Conservation (phyloP, 768 basidiomycete genomes). For the Pleurotus platypus region DNA sequence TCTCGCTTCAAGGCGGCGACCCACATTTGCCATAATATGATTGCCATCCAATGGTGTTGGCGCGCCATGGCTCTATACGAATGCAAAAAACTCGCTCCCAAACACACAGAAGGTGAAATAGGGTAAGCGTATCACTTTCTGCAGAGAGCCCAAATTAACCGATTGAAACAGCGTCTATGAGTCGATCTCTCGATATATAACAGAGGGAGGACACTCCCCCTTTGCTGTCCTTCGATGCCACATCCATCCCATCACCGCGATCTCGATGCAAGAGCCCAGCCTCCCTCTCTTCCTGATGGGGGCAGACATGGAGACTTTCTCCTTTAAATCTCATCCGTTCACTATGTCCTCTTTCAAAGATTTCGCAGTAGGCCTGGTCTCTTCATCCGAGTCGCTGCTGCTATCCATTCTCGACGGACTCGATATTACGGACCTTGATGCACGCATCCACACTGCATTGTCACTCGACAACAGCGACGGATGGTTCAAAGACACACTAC, state of each 20-base stretch:
- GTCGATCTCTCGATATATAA: slow-evolving; percentile 1
- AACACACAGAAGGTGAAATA: neutral
- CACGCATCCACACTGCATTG: neutral
- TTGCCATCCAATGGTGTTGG: slow-evolving; percentile 3
- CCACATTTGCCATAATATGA: neutral
- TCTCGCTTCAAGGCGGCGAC: neutral
- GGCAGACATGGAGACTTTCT: neutral
- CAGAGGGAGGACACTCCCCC: neutral
- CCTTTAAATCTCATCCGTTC: slow-evolving; percentile 4
- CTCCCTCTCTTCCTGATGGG: no score
- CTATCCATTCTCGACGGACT: neutral
- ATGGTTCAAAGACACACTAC: neutral
- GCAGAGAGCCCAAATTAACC: neutral
- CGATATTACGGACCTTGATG: neutral
- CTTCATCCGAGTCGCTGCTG: neutral
- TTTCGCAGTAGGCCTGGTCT: neutral
- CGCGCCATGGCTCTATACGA: neutral
- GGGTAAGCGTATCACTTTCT: neutral
- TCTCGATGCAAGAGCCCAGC: no score
- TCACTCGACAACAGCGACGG: neutral
- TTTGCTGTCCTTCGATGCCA: no score
- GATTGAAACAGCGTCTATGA: neutral
- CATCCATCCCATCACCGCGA: no score
- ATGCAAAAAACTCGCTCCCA: neutral
- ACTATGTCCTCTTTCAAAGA: neutral